phyloP scores from a whole-genome alignment of 345 rosid genomes.

The Syzygium jambos region DNA sequence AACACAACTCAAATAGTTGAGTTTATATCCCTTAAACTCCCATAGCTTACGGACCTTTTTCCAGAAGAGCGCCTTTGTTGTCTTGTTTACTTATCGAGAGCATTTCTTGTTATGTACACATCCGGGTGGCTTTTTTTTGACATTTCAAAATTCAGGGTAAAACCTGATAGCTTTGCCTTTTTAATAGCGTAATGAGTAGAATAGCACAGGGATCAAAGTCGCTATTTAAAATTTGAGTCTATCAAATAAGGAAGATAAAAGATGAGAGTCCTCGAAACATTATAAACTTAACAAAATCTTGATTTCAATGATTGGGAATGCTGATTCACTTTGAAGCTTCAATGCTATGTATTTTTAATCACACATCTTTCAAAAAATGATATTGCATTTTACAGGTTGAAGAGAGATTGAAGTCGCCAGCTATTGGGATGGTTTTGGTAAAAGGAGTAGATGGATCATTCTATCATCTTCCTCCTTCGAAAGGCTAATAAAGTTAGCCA shows the following conservation, averaged over 20 bases:
- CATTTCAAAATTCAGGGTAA: background rate
- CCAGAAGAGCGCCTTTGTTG: too few relatives aligned
- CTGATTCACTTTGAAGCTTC: background rate
- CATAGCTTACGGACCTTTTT: background rate
- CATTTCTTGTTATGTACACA: background rate
- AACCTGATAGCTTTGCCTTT: background rate
- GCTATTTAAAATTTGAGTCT: background rate
- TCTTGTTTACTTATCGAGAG: background rate
- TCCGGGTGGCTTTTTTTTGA: background rate
- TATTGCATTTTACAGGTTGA: too few relatives aligned
- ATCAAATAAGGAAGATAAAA: background rate
- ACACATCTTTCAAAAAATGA: too few relatives aligned
- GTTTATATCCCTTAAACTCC: background rate
- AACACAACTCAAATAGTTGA: background rate
- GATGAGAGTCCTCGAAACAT: fast-evolving
- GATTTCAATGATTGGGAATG: background rate
- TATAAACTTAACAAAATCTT: background rate
- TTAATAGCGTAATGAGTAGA: background rate
- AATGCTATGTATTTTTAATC: too few relatives aligned
- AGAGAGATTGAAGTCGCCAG: too few relatives aligned
- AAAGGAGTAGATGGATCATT: too few relatives aligned
- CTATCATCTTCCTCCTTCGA: too few relatives aligned
- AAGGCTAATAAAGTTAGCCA: too few relatives aligned
- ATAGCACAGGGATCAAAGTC: background rate
- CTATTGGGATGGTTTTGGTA: too few relatives aligned